Conservation (phyloP, 345 rosid genomes). For the Kandelia obovata region DNA sequence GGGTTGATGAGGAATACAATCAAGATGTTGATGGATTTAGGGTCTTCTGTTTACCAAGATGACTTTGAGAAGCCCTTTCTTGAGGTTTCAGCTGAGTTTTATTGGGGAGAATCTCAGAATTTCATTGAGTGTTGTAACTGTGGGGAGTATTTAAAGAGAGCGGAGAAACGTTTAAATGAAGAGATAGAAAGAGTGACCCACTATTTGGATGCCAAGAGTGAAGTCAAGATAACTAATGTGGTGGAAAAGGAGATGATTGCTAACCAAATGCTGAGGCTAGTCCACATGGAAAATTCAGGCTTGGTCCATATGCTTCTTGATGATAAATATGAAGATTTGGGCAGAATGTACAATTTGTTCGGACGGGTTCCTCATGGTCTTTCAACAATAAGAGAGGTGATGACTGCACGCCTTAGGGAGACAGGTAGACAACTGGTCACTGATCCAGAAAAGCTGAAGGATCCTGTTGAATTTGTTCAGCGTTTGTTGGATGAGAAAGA, state of each 20-base stretch:
- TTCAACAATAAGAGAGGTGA: conserved; percentile 64
- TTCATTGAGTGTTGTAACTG: conserved; percentile 91
- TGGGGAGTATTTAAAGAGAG: conserved; percentile 90
- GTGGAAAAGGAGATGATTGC: conserved; percentile 99
- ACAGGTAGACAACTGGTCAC: conserved; percentile 88
- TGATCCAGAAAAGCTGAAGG: conserved; percentile 88
- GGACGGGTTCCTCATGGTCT: conserved; percentile 83
- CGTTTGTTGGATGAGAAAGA: conserved; percentile 86
- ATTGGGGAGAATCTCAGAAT: conserved; percentile 80
- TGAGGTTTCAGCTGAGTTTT: conserved; percentile 89
- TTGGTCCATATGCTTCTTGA: conserved; percentile 89
- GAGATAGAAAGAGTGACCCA: conserved; percentile 93
- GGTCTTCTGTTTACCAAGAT: conserved; percentile 85
- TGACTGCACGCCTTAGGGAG: conserved; percentile 92
- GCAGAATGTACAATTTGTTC: conserved; percentile 88
- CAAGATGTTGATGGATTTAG: conserved; percentile 95
- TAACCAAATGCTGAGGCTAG: conserved; percentile 91
- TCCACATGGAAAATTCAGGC: conserved; percentile 98
- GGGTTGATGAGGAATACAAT: conserved; percentile 86
- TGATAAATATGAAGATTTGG: conserved; percentile 83
- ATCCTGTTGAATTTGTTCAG: conserved; percentile 94
- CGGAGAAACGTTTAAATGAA: conserved; percentile 87
- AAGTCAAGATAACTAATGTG: conserved; percentile 81
- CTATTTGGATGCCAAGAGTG: conserved; percentile 87
- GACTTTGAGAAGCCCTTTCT: conserved; percentile 94